These are phyloP conservation scores for Aspergillus sclerotiicarbonarius DNA, from an alignment of 495 filamentous ascomycete genomes.

Conservation along the genomic window DNA sequence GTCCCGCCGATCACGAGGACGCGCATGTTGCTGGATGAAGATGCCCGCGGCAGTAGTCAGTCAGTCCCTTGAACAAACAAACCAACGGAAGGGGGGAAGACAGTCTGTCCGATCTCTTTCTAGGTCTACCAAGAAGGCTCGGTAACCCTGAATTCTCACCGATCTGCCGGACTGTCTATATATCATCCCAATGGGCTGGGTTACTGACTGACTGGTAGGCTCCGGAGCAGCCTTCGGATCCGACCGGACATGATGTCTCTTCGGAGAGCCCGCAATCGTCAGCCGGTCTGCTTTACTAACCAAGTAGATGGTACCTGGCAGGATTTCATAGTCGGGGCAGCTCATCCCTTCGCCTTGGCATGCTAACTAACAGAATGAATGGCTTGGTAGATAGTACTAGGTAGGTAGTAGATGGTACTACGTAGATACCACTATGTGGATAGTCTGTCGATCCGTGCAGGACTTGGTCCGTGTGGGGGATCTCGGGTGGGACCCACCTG, in stretches of 20 bases:
- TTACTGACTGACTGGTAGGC: neutral
- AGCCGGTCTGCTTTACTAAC: neutral
- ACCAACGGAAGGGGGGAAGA: neutral
- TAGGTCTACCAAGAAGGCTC: neutral
- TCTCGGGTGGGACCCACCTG: too few species aligned
- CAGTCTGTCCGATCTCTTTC: neutral
- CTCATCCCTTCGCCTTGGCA: too few species aligned
- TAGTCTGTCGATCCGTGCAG: too few species aligned
- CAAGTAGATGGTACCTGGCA: neutral
- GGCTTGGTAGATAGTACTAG: too few species aligned
- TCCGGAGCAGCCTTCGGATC: neutral
- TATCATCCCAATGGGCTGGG: neutral
- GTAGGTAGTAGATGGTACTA: too few species aligned
- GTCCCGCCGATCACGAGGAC: slow-evolving; percentile 42
- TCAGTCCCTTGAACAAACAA: too few species aligned
- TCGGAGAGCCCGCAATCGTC: neutral
- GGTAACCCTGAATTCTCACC: neutral
- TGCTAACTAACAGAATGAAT: too few species aligned
- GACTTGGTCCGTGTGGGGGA: too few species aligned
- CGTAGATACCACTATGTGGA: too few species aligned
- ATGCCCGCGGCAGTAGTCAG: neutral
- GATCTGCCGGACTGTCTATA: neutral
- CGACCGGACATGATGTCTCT: neutral
- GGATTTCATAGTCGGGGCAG: too few species aligned
- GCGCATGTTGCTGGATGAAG: slow-evolving; percentile 25